phyloP scores from a whole-genome alignment of 2,329 filamentous ascomycete species.

The Pseudodiploospora longispora region DNA sequence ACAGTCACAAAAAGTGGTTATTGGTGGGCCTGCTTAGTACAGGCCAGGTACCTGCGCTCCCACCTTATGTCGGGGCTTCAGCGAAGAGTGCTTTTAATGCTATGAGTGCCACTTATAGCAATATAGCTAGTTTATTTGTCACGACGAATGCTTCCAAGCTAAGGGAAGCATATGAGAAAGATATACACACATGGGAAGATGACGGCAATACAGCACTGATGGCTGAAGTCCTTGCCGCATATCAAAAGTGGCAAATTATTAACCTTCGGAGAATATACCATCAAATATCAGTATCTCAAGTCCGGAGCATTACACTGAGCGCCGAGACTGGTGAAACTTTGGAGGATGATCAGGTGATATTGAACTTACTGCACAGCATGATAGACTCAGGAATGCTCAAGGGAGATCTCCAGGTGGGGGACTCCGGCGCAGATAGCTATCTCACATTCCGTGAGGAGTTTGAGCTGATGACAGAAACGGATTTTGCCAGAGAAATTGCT shows the following conservation, averaged over 20 bases:
- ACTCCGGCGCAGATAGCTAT: slow-evolving; percentile 34
- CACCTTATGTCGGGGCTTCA: slow-evolving; percentile 44
- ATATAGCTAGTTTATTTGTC: slow-evolving; percentile 62
- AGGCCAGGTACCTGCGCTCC: slow-evolving; percentile 50
- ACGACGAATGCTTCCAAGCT: slow-evolving; percentile 46
- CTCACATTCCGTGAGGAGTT: slow-evolving; percentile 41
- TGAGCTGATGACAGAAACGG: slow-evolving; percentile 38
- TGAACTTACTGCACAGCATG: slow-evolving; percentile 45
- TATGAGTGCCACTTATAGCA: slow-evolving; percentile 61
- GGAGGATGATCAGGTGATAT: slow-evolving; percentile 33
- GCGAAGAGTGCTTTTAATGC: slow-evolving; percentile 49
- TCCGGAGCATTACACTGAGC: slow-evolving; percentile 43
- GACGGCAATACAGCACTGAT: slow-evolving; percentile 71
- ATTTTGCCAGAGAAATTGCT: slow-evolving; percentile 41
- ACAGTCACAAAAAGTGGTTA: slow-evolving; percentile 89
- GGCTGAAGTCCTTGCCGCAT: slow-evolving; percentile 58
- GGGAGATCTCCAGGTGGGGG: slow-evolving; percentile 41
- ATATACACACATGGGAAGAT: slow-evolving; percentile 50
- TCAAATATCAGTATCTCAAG: slow-evolving; percentile 46
- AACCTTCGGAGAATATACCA: slow-evolving; percentile 65
- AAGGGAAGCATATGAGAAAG: slow-evolving; percentile 54
- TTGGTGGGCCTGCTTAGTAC: slow-evolving; percentile 64
- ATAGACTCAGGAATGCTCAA: slow-evolving; percentile 44
- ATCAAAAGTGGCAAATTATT: slow-evolving; percentile 68
- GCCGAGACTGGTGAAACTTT: slow-evolving; percentile 43